A percentile compares a stretch with the other conserved stretches of the same genome.
Conservation (phyloP, 2,329 filamentous ascomycete species). For the Chaetoscypha palmicola region DNA sequence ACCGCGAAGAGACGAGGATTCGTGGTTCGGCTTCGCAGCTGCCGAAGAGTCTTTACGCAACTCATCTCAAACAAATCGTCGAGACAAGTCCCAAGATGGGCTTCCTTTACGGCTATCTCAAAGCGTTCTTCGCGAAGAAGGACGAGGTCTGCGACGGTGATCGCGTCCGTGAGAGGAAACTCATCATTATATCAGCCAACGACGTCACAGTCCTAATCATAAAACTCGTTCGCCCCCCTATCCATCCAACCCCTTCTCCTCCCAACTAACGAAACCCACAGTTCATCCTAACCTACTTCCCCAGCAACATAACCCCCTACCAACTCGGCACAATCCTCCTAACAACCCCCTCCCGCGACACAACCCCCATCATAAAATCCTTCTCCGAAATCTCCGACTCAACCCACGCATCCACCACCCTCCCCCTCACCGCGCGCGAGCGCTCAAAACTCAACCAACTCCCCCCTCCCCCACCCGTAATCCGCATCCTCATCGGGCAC, state of each 20-base stretch:
- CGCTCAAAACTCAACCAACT: neutral
- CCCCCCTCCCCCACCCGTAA: neutral
- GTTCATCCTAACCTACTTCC: conserved; percentile 13
- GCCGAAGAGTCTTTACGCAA: conserved; percentile 7
- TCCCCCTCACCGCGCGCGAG: neutral
- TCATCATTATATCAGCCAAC: conserved; percentile 17
- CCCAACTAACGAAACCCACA: conserved; percentile 1
- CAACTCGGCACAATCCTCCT: conserved; percentile 10
- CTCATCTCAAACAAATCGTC: conserved; percentile 9
- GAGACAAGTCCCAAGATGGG: conserved; percentile 16
- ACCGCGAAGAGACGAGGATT: conserved; percentile 8
- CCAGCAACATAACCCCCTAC: conserved; percentile 1
- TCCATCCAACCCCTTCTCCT: neutral
- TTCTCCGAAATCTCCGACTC: conserved; percentile 8
- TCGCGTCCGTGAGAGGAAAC: conserved; percentile 11
- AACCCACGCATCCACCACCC: conserved; percentile 3
- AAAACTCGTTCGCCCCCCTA: conserved; percentile 10
- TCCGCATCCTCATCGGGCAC: conserved; percentile 9
- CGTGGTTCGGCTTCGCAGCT: neutral
- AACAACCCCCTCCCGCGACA: conserved; percentile 2
- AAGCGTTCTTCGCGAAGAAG: neutral
- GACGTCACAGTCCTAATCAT: conserved; percentile 16
- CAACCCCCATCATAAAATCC: conserved; percentile 4
- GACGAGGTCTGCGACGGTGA: conserved; percentile 3
- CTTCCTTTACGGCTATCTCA: conserved; percentile 16